Base-by-base conservation (phyloP, 2,329 filamentous ascomycete genomes). In the Sordariomycetes sp. region DNA sequence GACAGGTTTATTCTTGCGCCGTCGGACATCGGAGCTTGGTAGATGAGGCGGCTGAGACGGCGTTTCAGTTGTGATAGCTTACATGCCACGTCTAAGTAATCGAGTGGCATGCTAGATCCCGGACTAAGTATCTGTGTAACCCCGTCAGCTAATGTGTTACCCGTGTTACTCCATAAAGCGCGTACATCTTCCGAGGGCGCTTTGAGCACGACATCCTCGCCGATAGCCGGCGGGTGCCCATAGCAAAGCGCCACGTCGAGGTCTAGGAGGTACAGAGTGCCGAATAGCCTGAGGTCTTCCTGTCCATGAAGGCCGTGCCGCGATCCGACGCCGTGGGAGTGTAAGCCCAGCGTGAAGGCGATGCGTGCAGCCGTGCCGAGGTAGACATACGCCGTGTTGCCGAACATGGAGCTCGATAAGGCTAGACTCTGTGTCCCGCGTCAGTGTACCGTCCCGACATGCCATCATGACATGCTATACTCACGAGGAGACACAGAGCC, bases 331-430 rank as follows among this genome's bases (percentile, higher is more conserved):
- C 61, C 60, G n/a, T 61, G 60, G 12, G 65, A 59, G 45, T 65
- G 64, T 15, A 66, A 58, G 4, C 64, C 63, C 2, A 66, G 59
- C 7, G 63, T 64, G 34, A 63, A 62, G 5, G 65, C 62, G 10
- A 65, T 65, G 3, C 64, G 60, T 1, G 63, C 60, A 1, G 65
- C 65, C 2, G 64, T 61, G 15, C 65, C 63, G 22, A 65, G 59
- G 36, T 65, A 65, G 17, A 65, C 59, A 52, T 65, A 64, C 8
- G 65, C 63, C 20, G 62, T 65, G 57, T 64, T 64, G 51, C 57
- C 62, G 52, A 58, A 61, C 60, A 65, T 62, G 55, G 61, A 62
- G 54, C 63, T 64, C 57, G 64, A 61, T 45, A 63, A 53, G 5
- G 63, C 61, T 6, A 65, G 61, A 32, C 28, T 32, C 28, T 32